Evolutionary conservation across 2,329 filamentous ascomycete species (phyloP).

Genomic region (Tolypocladium ovalisporum): DNA sequence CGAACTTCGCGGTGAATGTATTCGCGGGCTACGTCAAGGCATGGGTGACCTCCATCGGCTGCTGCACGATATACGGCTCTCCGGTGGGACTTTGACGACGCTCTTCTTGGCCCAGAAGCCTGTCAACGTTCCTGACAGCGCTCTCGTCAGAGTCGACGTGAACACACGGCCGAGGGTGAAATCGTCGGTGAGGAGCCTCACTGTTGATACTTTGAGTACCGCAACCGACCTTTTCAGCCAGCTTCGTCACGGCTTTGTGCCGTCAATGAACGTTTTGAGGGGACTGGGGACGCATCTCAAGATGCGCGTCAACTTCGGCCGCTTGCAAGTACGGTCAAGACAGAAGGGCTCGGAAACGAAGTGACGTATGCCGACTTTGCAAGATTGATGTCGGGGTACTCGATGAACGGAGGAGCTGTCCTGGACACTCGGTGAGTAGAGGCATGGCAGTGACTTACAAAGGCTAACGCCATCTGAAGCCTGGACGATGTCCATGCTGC

Average conservation of each 20-base stretch:
- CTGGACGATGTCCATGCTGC: slow-evolving; percentile 1
- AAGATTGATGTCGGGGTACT: slow-evolving; percentile 15
- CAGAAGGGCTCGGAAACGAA: slow-evolving; percentile 13
- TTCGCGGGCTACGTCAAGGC: slow-evolving; percentile 14
- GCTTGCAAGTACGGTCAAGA: slow-evolving; percentile 13
- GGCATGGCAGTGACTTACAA: not conserved
- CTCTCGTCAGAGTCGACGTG: slow-evolving; percentile 11
- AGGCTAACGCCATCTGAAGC: slow-evolving; percentile 3
- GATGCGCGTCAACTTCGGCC: slow-evolving; percentile 22
- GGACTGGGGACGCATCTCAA: slow-evolving; percentile 13
- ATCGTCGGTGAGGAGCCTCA: not conserved
- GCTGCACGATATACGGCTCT: slow-evolving; percentile 20
- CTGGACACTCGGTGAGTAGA: slow-evolving; percentile 15
- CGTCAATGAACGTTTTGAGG: slow-evolving; percentile 13
- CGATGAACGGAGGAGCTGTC: slow-evolving; percentile 16
- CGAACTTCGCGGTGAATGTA: slow-evolving; percentile 12
- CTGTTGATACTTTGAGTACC: not conserved
- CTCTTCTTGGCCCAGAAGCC: slow-evolving; percentile 18
- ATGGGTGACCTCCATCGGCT: slow-evolving; percentile 17
- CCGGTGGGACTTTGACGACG: slow-evolving; percentile 10
- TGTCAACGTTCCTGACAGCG: slow-evolving; percentile 3
- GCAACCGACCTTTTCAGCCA: slow-evolving; percentile 6
- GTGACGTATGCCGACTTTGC: slow-evolving; percentile 14
- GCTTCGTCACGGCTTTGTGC: slow-evolving; percentile 9
- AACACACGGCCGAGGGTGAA: slow-evolving; percentile 12